Evolutionary conservation across 352 stramenopile genomes (phyloP), one percentile per base, ranked within the genome.

Genomic region (Thraustochytrium sp.): DNA sequence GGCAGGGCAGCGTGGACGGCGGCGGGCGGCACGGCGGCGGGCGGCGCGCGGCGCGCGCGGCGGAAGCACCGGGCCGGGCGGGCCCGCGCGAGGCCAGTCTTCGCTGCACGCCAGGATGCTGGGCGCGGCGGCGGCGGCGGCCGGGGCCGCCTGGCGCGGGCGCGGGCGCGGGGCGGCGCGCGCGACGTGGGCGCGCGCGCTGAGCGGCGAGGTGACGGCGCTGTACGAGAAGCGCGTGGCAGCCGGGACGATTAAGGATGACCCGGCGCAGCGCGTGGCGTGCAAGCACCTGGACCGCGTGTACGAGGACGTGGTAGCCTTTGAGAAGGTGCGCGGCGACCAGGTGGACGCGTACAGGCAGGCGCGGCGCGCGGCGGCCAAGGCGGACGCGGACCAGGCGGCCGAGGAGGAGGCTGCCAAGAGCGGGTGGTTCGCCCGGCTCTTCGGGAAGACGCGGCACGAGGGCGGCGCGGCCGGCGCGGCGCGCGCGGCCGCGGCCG

Each of bases 241-340:
- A 16, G 21, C 21, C 5, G 61, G 61, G 0, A 0, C 18, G 8
- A 61, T 84, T 34, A 49, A 40, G 5, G 56, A 83, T n/a, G 75
- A 84, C 75, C 54, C 55, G 29, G 72, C 26, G 23, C 75, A 84
- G 75, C 54, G 55, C 9, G 42, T 62, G 3, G 75, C 61, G 3
- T 42, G 53, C 29, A 8, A 9, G 23, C 23, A 42, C 29, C 61
- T 84, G 5, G 75, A 84, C 56, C 23, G 42, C 5, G 34, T 84
- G 23, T 54, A 38, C 18, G 54, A 49, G 21, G 61, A 84, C 29
- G 61, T 84, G 23, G 21, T 84, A 8, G 61, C 38, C 29, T 84
- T 84, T 38, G 54, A 84, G 49, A 26, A 54, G 29, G 26, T 3
- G 23, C 53, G 75, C 42, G n/a, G 9, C 5, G 54, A 72, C 34